Conservation (phyloP, 176 grass and related monocot species). For the Aegilops longissima region DNA sequence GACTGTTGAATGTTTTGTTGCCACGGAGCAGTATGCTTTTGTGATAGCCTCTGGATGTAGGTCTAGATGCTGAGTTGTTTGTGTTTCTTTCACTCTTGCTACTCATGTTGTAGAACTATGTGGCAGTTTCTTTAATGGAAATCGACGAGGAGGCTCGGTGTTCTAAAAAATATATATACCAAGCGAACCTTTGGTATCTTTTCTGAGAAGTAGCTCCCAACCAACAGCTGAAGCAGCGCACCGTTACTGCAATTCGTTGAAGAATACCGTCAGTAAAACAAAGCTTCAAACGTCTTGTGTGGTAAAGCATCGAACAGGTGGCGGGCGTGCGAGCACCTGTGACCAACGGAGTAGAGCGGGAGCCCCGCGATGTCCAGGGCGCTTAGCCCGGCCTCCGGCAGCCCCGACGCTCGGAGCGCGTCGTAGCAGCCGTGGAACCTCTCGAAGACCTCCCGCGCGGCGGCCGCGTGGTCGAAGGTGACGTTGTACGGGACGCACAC, state of each 20-base stretch:
- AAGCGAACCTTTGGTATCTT: conserved; percentile 71
- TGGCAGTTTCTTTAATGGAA: no score
- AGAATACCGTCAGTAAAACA: not conserved
- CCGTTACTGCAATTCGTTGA: conserved; percentile 62
- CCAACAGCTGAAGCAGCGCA: conserved; percentile 88
- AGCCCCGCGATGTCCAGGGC: conserved; percentile 52
- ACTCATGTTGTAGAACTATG: no score
- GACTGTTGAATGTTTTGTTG: no score
- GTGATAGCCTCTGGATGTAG: no score
- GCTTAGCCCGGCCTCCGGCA: conserved; percentile 57
- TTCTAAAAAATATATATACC: not conserved
- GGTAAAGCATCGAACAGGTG: conserved; percentile 31
- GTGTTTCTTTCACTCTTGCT: no score
- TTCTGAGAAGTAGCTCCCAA: conserved; percentile 88
- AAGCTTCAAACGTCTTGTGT: not conserved
- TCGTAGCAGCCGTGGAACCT: conserved; percentile 84
- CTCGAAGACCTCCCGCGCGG: conserved; percentile 59
- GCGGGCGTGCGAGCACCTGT: conserved; percentile 48
- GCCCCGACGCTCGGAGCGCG: conserved; percentile 48
- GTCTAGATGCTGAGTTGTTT: no score
- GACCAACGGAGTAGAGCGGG: conserved; percentile 79
- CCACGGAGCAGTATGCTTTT: no score
- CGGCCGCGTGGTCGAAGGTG: conserved; percentile 90
- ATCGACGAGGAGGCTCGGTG: no score
- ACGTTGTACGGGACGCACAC: conserved; percentile 87